A percentile compares a stretch with the other conserved stretches of the same genome.
phyloP scores from a whole-genome alignment of 2,329 filamentous ascomycete genomes.

The Penicillium crustosum region DNA sequence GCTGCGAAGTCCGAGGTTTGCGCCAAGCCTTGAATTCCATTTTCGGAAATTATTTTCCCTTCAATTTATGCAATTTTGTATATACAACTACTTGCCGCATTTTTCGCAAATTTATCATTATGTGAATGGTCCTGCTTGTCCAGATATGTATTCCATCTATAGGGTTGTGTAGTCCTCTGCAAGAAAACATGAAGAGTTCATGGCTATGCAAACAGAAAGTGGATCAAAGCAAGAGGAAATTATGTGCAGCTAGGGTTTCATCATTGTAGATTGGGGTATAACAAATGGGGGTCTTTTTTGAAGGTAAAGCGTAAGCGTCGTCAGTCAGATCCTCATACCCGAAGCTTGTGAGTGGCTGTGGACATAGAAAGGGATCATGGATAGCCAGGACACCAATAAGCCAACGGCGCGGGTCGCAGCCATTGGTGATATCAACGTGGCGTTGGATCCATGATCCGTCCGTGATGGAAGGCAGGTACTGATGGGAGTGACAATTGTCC shows the following conservation, averaged over 20 bases:
- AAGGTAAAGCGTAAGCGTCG: constrained; percentile 19
- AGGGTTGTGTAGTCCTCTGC: constrained; percentile 17
- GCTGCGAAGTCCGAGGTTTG: constrained; percentile 21
- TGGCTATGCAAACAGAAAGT: constrained; percentile 24
- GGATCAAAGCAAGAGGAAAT: constrained; percentile 16
- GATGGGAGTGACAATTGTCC: constrained; percentile 3
- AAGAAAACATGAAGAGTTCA: constrained; percentile 13
- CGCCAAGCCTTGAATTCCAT: constrained; percentile 24
- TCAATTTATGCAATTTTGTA: not conserved
- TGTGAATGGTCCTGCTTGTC: not conserved
- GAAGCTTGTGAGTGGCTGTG: constrained; percentile 1
- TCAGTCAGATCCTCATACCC: constrained; percentile 19
- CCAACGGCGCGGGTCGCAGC: not conserved
- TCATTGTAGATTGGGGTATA: constrained; percentile 29
- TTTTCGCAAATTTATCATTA: not conserved
- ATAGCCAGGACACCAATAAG: not conserved
- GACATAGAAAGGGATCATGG: not conserved
- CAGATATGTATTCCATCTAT: constrained; percentile 22
- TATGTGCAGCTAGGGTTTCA: constrained; percentile 24
- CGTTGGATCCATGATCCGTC: constrained; percentile 5
- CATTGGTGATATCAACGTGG: not conserved
- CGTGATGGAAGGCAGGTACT: not conserved
- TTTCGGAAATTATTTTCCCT: constrained; percentile 20
- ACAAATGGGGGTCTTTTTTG: constrained; percentile 19
- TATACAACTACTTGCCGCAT: not conserved